Evolutionary conservation across 352 stramenopile species (phyloP).

Genomic region (Pseudoperonospora humuli): DNA sequence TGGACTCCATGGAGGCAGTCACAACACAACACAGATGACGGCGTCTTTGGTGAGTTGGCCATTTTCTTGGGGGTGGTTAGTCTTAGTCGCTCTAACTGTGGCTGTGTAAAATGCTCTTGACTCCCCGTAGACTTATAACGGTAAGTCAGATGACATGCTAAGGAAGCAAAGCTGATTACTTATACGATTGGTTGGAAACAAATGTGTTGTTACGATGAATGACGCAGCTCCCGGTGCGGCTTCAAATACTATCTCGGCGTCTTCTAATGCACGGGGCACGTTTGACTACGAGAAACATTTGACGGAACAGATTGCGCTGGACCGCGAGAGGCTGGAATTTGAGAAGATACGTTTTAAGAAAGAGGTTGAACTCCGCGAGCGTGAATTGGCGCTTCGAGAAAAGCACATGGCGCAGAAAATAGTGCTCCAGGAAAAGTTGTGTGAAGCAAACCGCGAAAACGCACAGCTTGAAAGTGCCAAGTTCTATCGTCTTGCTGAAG

Average conservation of each 20-base stretch:
- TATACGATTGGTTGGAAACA: neutral
- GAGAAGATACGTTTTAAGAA: constrained; percentile 69
- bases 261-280: constrained; percentile 20
- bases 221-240: constrained; percentile 9
- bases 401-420: constrained; percentile 61
- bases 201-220: constrained; percentile 1
- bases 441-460: constrained; percentile 33
- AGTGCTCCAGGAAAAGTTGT: constrained; percentile 45
- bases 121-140: constrained; percentile 17
- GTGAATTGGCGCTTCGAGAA: constrained; percentile 49
- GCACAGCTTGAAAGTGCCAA: constrained; percentile 45
- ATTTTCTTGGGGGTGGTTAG: neutral
- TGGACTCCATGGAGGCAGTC: constrained; percentile 12
- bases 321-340: constrained; percentile 66
- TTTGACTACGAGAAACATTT: constrained; percentile 77
- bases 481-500: constrained; percentile 52
- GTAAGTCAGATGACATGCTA: constrained; percentile 6
- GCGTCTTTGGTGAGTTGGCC: constrained; percentile 35
- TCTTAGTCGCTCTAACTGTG: constrained; percentile 1
- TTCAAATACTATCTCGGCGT: constrained; percentile 4
- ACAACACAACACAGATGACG: constrained; percentile 23
- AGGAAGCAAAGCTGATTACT: neutral
- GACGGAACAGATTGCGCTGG: constrained; percentile 57
- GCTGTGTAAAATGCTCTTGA: neutral
- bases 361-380: constrained; percentile 62